These are phyloP conservation scores for Passiflora organensis DNA, from an alignment of 345 rosid species.

Conservation along the genomic window DNA sequence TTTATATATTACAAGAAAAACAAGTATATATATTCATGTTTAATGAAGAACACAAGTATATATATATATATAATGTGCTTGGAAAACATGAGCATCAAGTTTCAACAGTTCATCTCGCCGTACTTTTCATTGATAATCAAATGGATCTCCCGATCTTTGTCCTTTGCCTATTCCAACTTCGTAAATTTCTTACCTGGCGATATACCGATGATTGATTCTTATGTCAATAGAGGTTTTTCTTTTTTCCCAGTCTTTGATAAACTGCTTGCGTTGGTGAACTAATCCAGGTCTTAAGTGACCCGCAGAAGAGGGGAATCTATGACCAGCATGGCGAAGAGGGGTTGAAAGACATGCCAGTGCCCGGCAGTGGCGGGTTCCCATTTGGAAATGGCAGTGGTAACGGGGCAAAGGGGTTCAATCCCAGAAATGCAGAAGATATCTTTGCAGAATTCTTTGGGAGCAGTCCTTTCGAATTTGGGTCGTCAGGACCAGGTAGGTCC, in stretches of 20 bases:
- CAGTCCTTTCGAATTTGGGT: conserved; percentile 78
- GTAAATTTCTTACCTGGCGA: neutral
- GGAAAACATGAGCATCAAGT: too few relatives aligned
- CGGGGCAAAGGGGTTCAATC: conserved; percentile 66
- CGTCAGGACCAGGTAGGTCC: conserved; percentile 64
- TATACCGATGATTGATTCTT: neutral
- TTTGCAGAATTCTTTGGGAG: conserved; percentile 94
- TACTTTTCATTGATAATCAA: neutral
- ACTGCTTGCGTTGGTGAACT: conserved; percentile 2
- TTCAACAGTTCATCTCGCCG: too few relatives aligned
- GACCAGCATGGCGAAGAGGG: conserved; percentile 97
- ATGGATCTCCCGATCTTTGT: neutral
- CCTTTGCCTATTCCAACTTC: neutral
- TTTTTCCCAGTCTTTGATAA: neutral
- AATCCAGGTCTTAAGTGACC: conserved; percentile 79
- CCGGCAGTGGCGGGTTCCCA: conserved; percentile 43
- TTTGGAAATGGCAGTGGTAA: conserved; percentile 32
- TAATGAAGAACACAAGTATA: neutral
- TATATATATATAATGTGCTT: neutral
- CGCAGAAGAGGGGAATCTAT: conserved; percentile 66
- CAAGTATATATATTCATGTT: neutral
- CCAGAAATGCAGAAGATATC: conserved; percentile 92
- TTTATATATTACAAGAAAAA: neutral
- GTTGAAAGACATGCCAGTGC: conserved; percentile 68
- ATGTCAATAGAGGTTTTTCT: neutral